Evolutionary conservation across 2,329 filamentous ascomycete species (phyloP).

Genomic region (Exophiala sp.): DNA sequence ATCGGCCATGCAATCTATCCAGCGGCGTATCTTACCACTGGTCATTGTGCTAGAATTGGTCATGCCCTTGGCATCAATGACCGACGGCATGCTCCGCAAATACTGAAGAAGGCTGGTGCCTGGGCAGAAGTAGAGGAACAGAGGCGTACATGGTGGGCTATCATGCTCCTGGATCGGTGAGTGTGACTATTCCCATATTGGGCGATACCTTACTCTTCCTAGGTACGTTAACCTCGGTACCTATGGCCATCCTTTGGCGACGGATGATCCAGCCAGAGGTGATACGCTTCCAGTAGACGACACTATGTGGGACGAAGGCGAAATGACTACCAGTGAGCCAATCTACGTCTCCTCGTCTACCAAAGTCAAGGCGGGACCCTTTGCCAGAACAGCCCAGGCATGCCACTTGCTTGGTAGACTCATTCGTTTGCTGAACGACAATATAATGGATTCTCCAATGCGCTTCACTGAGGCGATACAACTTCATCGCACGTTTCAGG

Average conservation of each 20-base stretch:
- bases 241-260: slow-evolving; percentile 26
- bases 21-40: slow-evolving; percentile 33
- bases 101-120: slow-evolving; percentile 18
- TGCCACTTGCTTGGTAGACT: slow-evolving; percentile 35
- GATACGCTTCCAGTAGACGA: slow-evolving; percentile 30
- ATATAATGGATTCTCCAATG: slow-evolving; percentile 29
- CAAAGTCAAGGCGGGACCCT: slow-evolving; percentile 30
- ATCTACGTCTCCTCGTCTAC: slow-evolving; percentile 29
- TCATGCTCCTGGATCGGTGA: slow-evolving; percentile 30
- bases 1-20: slow-evolving; percentile 37
- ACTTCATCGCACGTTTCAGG: slow-evolving; percentile 32
- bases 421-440: slow-evolving; percentile 33
- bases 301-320: slow-evolving; percentile 25
- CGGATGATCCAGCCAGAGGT: slow-evolving; percentile 26
- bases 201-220: neutral
- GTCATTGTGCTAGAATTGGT: slow-evolving; percentile 27
- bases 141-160: slow-evolving; percentile 30
- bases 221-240: slow-evolving; percentile 30
- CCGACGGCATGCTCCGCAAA: slow-evolving; percentile 23
- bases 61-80: slow-evolving; percentile 27
- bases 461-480: slow-evolving; percentile 35
- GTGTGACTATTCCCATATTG: neutral
- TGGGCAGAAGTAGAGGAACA: slow-evolving; percentile 30
- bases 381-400: slow-evolving; percentile 37
- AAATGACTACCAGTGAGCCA: slow-evolving; percentile 27